Evolutionary conservation across 768 basidiomycete species (phyloP).

Genomic region (Austroboletus festivus): DNA sequence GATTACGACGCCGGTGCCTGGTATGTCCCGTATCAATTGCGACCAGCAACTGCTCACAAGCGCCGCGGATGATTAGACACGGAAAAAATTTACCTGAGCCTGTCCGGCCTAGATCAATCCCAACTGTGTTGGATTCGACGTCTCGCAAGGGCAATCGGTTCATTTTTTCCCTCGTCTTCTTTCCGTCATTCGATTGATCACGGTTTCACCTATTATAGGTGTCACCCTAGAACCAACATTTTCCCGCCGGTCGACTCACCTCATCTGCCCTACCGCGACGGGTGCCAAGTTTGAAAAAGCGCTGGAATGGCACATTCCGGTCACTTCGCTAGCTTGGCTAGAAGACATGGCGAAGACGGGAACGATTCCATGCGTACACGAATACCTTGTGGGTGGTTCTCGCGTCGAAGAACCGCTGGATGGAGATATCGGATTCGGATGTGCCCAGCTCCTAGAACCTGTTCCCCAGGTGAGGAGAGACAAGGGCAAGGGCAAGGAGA

Average conservation of each 20-base stretch:
- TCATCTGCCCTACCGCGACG: conserved; percentile 67
- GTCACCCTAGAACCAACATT: conserved; percentile 55
- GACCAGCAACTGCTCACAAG: neutral
- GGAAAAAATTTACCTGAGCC: conserved; percentile 55
- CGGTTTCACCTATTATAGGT: conserved; percentile 43
- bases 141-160: conserved; percentile 21
- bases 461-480: conserved; percentile 9
- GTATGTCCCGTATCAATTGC: conserved; percentile 33
- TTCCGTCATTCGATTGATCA: neutral
- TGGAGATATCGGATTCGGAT: conserved; percentile 26
- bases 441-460: neutral
- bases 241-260: conserved; percentile 69
- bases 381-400: conserved; percentile 31
- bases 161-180: neutral
- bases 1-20: conserved; percentile 54
- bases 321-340: conserved; percentile 74
- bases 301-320: conserved; percentile 70
- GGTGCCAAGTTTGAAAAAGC: conserved; percentile 82
- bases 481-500: conserved; percentile 36
- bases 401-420: conserved; percentile 40
- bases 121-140: conserved; percentile 59
- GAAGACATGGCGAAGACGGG: conserved; percentile 54
- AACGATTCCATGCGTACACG: conserved; percentile 36
- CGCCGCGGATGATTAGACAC: conserved; percentile 40
- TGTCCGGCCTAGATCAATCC: conserved; percentile 74